Evolutionary conservation across 2,329 filamentous ascomycete species (phyloP), one percentile per base, ranked within the genome.

Genomic region (Fusarium newnesense): DNA sequence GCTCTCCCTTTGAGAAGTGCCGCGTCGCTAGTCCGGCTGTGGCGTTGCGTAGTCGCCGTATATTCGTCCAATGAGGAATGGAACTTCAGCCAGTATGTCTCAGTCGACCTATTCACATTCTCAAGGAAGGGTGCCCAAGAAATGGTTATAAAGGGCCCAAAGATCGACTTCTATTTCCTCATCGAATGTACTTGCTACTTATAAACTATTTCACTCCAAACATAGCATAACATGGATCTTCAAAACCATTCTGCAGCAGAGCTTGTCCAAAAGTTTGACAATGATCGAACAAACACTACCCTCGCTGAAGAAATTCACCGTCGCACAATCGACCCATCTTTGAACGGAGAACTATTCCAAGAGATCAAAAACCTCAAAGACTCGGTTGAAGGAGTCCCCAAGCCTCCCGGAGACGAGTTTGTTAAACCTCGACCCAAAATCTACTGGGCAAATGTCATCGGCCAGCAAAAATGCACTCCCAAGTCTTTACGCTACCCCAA

Each of bases 111-210:
- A 11, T 19, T 59, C 26, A 30, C 8, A 37, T 59, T 37, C n/a
- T 19, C 30, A 5, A 5, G 12, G 5, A 7, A 13, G 13, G 9
- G 40, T 1, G 18, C 1, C 21, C 4, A 15, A 10, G 8, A 32
- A 40, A 16, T 21, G 15, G 28, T 3, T 13, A 24, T 28, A 58
- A 58, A 36, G 2, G 1, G n/a, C 16, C 12, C 30, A 24, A 15
- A 44, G 0, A 18, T 10, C 6, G 7, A 5, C 21, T 8, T 8
- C 16, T 16, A n/a, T 7, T 16, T 9, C n/a, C n/a, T n/a, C n/a
- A n/a, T n/a, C n/a, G n/a, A n/a, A n/a, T n/a, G n/a, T n/a, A n/a
- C n/a, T n/a, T n/a, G n/a, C n/a, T n/a, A n/a, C n/a, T n/a, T n/a
- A n/a, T n/a, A n/a, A n/a, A n/a, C n/a, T n/a, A n/a, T n/a, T n/a